These are phyloP conservation scores for Collybia sp. DNA, from an alignment of 768 basidiomycete species.

Conservation along the genomic window DNA sequence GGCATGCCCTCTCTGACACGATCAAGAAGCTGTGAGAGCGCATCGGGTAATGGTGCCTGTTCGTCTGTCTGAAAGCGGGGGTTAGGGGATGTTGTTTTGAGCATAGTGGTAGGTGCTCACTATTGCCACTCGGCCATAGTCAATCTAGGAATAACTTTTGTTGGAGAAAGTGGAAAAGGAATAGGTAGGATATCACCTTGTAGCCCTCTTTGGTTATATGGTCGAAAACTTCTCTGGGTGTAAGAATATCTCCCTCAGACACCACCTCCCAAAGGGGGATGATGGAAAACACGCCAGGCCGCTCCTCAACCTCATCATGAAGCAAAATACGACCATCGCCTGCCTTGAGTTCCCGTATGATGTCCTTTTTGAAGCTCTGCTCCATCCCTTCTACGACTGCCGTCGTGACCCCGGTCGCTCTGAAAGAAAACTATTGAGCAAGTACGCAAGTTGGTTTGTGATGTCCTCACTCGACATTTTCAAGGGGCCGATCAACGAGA, in stretches of 20 bases:
- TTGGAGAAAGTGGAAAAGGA: not conserved
- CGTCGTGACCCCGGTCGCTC: constrained; percentile 92
- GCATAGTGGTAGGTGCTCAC: constrained; percentile 38
- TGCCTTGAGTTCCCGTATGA: constrained; percentile 73
- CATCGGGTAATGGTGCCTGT: constrained; percentile 89
- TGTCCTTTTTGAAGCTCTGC: constrained; percentile 78
- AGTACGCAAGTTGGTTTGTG: not conserved
- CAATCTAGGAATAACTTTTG: constrained; percentile 43
- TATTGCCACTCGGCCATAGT: constrained; percentile 87
- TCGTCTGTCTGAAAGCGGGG: constrained; percentile 77
- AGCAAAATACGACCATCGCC: constrained; percentile 78
- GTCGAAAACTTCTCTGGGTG: constrained; percentile 78
- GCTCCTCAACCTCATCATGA: constrained; percentile 94
- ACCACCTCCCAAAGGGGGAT: constrained; percentile 95
- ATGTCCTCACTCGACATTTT: constrained; percentile 85
- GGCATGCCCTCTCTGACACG: constrained; percentile 59
- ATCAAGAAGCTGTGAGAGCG: constrained; percentile 73
- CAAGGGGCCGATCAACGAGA: constrained; percentile 79
- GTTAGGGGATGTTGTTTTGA: constrained; percentile 1
- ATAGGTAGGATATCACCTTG: constrained; percentile 37
- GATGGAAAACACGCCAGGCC: constrained; percentile 84
- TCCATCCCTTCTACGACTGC: constrained; percentile 92
- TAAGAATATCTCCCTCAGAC: constrained; percentile 77
- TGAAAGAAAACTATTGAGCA: constrained; percentile 20
- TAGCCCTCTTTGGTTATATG: constrained; percentile 75